Evolutionary conservation across 306 rosid genomes (phyloP), one percentile per base, ranked within the genome.

Genomic region (Astragalus glycyphyllos): DNA sequence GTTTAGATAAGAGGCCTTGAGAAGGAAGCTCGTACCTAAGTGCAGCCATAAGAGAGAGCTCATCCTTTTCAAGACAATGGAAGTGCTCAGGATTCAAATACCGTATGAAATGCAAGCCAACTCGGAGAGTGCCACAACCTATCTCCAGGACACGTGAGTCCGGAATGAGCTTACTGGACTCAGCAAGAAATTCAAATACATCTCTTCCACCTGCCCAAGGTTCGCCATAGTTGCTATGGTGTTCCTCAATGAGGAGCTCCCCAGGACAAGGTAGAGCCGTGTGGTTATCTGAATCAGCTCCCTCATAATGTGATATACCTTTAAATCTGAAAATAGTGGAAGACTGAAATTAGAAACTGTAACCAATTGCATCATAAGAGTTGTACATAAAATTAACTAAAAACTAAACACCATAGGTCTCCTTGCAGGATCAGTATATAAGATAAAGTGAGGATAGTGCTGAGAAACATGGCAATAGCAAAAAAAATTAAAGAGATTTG

Each of bases 141-240:
- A 92, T 89, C 83, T 92, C 97, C 12, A 92, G 86, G 42, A 92
- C 96, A 44, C n/a, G 74, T 0, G 90, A 87, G 46, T 85, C 73
- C 1, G 92, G 90, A 64, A 14, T 84, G 61, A 92, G 85, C 45
- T 84, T 82, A 73, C 79, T 34, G 50, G 90, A 66, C 65, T 86
- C 79, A 10, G 91, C 96, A 44, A 92, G 90, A 77, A 89, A 92
- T 79, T 89, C 98, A 73, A 84, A 88, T 45, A 89, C 96, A 38
- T 90, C 98, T 57, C 98, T 80, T 73, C 97, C 98, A 3, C 98
- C 97, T 6, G 98, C 98, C 98, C 97, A 92, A 13, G 98, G 96
- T 72, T 92, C 98, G 1, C 97, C 98, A 9, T 92, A 90, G 84
- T 92, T 92, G 83, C 97, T 92, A 71, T 90, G 98, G 75, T 90